Evolutionary conservation across 495 filamentous ascomycete genomes (phyloP), one percentile per base, ranked within the genome.

Genomic region (Daldinia decipiens): DNA sequence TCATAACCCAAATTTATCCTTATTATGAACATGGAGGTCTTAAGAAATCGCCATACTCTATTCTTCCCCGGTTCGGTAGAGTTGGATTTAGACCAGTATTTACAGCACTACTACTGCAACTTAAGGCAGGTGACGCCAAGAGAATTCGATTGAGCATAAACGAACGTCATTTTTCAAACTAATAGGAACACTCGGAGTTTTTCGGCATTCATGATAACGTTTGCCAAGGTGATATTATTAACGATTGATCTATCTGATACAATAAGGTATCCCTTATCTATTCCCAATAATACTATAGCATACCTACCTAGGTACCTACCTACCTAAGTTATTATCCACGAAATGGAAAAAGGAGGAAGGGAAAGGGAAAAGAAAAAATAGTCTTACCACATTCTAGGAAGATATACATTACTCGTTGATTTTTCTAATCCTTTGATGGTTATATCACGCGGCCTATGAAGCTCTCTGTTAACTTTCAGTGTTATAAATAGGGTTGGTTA

Each of bases 71-170:
- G 39, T 45, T 52, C 32, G 29, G 27, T 17, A 52, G 29, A 40
- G 43, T 51, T 51, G 31, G 51, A 62, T 38, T 51, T 51, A 15
- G 51, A 57, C 26, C 50, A 55, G 11, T 26, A 17, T 34, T 40
- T 4, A 27, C 34, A 63, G 15, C 26, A 13, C 54, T 54, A 29
- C 32, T 17, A 67, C 51, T 53, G 47, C 58, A 55, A 59, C 43
- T 32, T 57, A 39, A 66, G 51, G 34, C 31, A 58, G 38, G 51
- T 36, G 53, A 21, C 45, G 62, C 68, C 62, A 66, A 71, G 68
- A 34, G 1, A 52, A 38, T 36, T 65, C 56, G 51, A 62, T 66
- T 71, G 64, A 65, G 67, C 62, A 65, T 65, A 61, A 71, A 65
- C 57, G 32, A 61, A 66, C 68, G 62, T 57, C 68, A 66, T 56